A percentile compares a stretch with the other conserved stretches of the same genome.
phyloP scores from a whole-genome alignment of 2,329 filamentous ascomycete genomes.

The Aspergillus fischeri region DNA sequence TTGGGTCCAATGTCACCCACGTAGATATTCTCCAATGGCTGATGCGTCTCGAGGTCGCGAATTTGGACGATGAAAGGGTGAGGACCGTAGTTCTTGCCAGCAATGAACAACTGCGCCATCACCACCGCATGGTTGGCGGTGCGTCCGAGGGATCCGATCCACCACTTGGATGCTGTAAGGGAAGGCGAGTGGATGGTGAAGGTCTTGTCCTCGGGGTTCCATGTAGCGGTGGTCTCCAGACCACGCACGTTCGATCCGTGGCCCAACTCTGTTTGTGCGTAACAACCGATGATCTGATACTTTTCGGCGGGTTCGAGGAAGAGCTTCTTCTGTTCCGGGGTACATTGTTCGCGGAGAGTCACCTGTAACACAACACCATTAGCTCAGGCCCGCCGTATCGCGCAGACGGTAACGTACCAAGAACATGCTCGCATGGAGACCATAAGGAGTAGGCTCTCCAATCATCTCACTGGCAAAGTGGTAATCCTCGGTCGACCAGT shows the following conservation, averaged over 20 bases:
- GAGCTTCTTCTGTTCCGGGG: constrained; percentile 66
- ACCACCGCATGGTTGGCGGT: constrained; percentile 74
- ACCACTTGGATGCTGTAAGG: constrained; percentile 76
- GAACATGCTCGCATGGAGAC: constrained; percentile 68
- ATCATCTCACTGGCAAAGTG: constrained; percentile 63
- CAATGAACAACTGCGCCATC: constrained; percentile 70
- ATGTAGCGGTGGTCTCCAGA: constrained; percentile 68
- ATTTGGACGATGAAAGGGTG: constrained; percentile 77
- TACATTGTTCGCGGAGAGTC: constrained; percentile 67
- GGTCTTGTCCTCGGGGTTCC: constrained; percentile 68
- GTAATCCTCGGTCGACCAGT: constrained; percentile 64
- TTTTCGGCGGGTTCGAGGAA: constrained; percentile 66
- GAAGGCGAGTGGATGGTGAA: constrained; percentile 71
- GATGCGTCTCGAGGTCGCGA: constrained; percentile 64
- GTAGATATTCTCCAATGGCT: constrained; percentile 65
- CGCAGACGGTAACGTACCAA: constrained; percentile 44
- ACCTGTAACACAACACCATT: constrained; percentile 40
- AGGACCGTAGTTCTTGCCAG: constrained; percentile 65
- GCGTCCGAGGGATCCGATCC: constrained; percentile 74
- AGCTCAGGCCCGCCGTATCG: constrained; percentile 1
- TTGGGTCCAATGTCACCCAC: constrained; percentile 80
- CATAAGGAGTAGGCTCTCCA: constrained; percentile 70
- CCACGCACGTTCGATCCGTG: constrained; percentile 74
- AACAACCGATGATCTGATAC: constrained; percentile 73
- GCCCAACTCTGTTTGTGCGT: constrained; percentile 75